phyloP scores from a whole-genome alignment of 768 basidiomycete species.

The Russula ochroleuca region DNA sequence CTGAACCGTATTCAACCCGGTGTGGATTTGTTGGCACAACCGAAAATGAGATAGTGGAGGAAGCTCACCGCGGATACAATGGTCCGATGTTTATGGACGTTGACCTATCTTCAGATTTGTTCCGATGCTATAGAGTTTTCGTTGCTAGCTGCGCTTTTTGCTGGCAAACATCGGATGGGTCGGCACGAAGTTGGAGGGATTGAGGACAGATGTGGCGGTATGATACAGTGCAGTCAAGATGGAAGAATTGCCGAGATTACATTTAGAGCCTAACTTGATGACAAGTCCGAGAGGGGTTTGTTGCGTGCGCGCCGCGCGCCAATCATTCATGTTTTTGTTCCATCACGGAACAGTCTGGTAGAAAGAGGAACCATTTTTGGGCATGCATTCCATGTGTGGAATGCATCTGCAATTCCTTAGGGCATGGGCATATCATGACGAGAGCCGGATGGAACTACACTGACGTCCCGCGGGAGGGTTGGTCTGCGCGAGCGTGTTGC shows the following conservation, averaged over 20 bases:
- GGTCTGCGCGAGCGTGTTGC: not conserved
- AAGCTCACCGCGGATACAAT: conserved; percentile 6
- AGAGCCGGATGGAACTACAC: conserved; percentile 12
- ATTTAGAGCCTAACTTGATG: conserved; percentile 4
- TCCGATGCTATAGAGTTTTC: conserved; percentile 2
- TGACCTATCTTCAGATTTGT: not conserved
- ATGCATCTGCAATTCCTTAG: conserved; percentile 3
- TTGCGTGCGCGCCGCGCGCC: conserved; percentile 13
- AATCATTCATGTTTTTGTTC: conserved; percentile 14
- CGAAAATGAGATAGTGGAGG: not conserved
- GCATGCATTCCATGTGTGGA: conserved; percentile 12
- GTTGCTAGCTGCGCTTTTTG: not conserved
- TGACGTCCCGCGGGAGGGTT: not conserved
- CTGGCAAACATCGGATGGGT: conserved; percentile 20
- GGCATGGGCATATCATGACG: conserved; percentile 11
- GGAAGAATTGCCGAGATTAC: conserved; percentile 20
- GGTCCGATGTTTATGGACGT: not conserved
- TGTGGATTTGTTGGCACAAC: not conserved
- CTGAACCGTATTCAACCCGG: not conserved
- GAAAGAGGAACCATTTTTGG: conserved; percentile 18
- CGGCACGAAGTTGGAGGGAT: conserved; percentile 12
- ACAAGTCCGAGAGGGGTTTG: not conserved
- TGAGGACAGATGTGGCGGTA: not conserved
- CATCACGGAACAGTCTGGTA: conserved; percentile 25
- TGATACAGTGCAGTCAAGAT: not conserved